Evolutionary conservation across 2,329 filamentous ascomycete species (phyloP), one percentile per base, ranked within the genome.

Genomic region (Aspergillus latus): DNA sequence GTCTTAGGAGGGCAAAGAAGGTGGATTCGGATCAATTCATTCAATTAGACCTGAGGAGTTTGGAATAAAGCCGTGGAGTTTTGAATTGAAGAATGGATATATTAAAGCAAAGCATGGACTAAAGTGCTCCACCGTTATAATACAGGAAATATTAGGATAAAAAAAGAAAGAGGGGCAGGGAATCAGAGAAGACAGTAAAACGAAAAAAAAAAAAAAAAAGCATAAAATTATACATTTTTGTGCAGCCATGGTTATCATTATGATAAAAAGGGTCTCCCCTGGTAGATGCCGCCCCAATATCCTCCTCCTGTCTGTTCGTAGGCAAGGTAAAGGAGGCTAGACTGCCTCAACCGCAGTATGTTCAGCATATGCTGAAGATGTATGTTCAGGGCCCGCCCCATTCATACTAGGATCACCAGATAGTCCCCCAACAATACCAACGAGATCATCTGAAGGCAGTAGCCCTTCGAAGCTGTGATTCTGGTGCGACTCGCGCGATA

Each of bases 361-460:
- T 47, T 73, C 70, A 5, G 63, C 49, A 58, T 74, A 74, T 32
- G 64, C 57, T 9, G 64, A 50, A 49, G 58, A 66, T 10, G 64
- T 61, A 67, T 71, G 69, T 52, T 72, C 71, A 50, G 66, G 66
- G 54, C 68, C 68, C 15, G 68, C 62, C 62, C 68, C 70, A 57
- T 74, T 68, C 63, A 74, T 67, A 49, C 65, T 62, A 36, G 66
- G 62, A 54, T 68, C 70, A 30, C 63, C 64, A 36, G 72, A 61
- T 52, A 74, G 68, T 15, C 68, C 66, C 28, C 71, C 68, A 34
- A 74, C 72, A 32, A 74, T 74, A 47, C 72, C 70, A 59, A 73
- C 72, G 57, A 74, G 59, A 50, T 74, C 71, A 39, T 74, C 72
- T 0, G 70, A 63, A 9, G 69, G 63, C 54, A 72, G 55, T 21